These are phyloP conservation scores for Vanrija pseudolonga DNA, from an alignment of 1,284 basidiomycete genomes.

Conservation along the genomic window DNA sequence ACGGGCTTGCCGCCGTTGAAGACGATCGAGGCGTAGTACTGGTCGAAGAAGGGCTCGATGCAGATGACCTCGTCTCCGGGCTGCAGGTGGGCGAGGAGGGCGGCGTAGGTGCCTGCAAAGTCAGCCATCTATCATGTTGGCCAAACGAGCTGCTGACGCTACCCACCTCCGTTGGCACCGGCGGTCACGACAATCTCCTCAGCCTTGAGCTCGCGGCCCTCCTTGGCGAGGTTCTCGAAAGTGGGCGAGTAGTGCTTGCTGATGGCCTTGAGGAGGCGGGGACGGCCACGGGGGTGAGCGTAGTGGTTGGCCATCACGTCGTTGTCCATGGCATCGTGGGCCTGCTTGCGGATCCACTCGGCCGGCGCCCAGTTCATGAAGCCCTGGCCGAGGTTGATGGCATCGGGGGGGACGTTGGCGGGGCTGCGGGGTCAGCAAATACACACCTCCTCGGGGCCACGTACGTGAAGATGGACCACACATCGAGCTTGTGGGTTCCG, in stretches of 20 bases:
- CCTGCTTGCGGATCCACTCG: slow-evolving; percentile 73
- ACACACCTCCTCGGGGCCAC: slow-evolving; percentile 8
- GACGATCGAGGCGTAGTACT: slow-evolving; percentile 85
- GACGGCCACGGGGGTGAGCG: slow-evolving; percentile 82
- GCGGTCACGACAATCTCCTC: slow-evolving; percentile 94
- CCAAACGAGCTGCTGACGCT: background rate
- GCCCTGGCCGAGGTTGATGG: slow-evolving; percentile 88
- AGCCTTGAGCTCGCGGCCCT: slow-evolving; percentile 66
- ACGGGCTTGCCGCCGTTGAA: slow-evolving; percentile 92
- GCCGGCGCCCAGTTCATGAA: slow-evolving; percentile 85
- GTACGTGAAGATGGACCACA: slow-evolving; percentile 92
- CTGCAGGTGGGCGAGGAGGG: slow-evolving; percentile 81
- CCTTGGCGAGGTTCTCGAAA: slow-evolving; percentile 55
- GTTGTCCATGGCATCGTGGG: slow-evolving; percentile 64
- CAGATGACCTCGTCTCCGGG: slow-evolving; percentile 94
- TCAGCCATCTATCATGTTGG: background rate
- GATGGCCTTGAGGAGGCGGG: slow-evolving; percentile 79
- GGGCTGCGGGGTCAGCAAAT: slow-evolving; percentile 54
- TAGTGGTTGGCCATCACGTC: slow-evolving; percentile 75
- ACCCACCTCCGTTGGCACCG: slow-evolving; percentile 86
- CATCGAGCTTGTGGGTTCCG: slow-evolving; percentile 60
- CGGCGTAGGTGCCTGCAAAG: slow-evolving; percentile 75
- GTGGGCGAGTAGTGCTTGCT: slow-evolving; percentile 67
- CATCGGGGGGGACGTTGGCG: slow-evolving; percentile 76
- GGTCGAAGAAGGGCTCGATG: slow-evolving; percentile 98